Evolutionary conservation across 345 rosid genomes (phyloP), one percentile per base, ranked within the genome.

Genomic region (Citrus medica): DNA sequence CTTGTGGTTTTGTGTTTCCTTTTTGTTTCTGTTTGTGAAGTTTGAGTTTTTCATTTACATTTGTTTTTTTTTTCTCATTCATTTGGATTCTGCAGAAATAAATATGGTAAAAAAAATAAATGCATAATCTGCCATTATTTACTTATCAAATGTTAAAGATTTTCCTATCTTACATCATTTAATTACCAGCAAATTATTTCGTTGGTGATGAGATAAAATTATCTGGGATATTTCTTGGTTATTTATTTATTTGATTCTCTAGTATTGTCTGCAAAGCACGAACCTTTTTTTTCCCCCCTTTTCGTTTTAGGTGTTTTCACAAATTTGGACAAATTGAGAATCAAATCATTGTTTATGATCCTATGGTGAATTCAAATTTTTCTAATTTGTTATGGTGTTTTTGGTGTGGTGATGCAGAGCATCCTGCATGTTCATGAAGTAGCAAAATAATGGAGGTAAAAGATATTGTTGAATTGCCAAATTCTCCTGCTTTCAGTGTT

Each of bases 401-500:
- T 48, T 51, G 65, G 48, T 75, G 22, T 35, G n/a, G 60, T 32
- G 58, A 27, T 56, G 63, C 75, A 65, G 74, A 76, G 55, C 9
- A 46, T 59, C 68, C 19, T 3, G 51, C 28, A n/a, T 46, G 51
- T 10, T 73, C 21, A 9, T 66, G 59, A 71, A 74, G 73, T 40
- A 14, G 59, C 37, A 22, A 68, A 74, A 76, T n/a, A 81, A 86
- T 86, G 92, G 88, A 78, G 75, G 84, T 37, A 42, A 76, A 76
- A 33, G 90, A 83, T 72, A 83, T 82, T 25, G 62, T 68, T 68
- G 80, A 75, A 13, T 77, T 82, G 80, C 88, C 91, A 65, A 76
- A 86, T 71, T 78, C 85, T 40, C 86, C 77, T 9, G 83, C 86
- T 75, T 79, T 87, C 67, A 78, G 71, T 25, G 78, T 92, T 37